These are phyloP conservation scores for Suhomyces vadensis DNA, from an alignment of 805 yeast species.

Conservation along the genomic window DNA sequence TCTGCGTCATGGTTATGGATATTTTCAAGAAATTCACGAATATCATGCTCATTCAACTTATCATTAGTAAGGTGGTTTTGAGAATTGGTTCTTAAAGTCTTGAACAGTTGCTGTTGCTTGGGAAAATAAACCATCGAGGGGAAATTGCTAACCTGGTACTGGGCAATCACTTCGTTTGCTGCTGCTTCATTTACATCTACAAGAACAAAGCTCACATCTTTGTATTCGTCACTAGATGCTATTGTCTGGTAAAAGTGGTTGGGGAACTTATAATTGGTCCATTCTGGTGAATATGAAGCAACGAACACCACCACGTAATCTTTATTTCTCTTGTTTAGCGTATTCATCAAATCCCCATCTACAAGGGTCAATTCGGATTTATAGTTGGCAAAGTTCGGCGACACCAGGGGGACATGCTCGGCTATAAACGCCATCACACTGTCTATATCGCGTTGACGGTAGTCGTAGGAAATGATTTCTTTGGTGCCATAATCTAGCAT, in stretches of 20 bases:
- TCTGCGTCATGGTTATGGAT: neutral
- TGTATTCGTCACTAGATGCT: conserved; percentile 13
- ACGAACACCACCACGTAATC: conserved; percentile 28
- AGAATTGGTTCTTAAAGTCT: conserved; percentile 24
- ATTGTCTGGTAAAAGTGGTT: conserved; percentile 35
- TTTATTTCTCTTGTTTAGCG: neutral
- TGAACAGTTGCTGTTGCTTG: conserved; percentile 22
- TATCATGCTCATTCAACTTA: conserved; percentile 17
- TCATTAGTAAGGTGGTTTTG: conserved; percentile 19
- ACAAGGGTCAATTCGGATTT: conserved; percentile 11
- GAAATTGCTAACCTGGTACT: conserved; percentile 31
- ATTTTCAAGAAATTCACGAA: conserved; percentile 15
- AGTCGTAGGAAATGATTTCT: conserved; percentile 38
- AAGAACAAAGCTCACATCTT: conserved; percentile 22
- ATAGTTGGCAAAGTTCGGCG: conserved; percentile 24
- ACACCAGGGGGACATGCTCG: conserved; percentile 13
- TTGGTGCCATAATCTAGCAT: conserved; percentile 45
- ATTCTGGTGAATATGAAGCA: conserved; percentile 23
- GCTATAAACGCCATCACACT: conserved; percentile 18
- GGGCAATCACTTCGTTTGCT: conserved; percentile 19
- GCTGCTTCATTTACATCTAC: conserved; percentile 25
- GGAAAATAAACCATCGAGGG: conserved; percentile 34
- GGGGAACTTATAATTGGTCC: conserved; percentile 35
- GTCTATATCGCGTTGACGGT: conserved; percentile 20
- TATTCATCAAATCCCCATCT: neutral